These are phyloP conservation scores for Plectosphaerella plurivora DNA, from an alignment of 2,329 filamentous ascomycete genomes.

Conservation along the genomic window DNA sequence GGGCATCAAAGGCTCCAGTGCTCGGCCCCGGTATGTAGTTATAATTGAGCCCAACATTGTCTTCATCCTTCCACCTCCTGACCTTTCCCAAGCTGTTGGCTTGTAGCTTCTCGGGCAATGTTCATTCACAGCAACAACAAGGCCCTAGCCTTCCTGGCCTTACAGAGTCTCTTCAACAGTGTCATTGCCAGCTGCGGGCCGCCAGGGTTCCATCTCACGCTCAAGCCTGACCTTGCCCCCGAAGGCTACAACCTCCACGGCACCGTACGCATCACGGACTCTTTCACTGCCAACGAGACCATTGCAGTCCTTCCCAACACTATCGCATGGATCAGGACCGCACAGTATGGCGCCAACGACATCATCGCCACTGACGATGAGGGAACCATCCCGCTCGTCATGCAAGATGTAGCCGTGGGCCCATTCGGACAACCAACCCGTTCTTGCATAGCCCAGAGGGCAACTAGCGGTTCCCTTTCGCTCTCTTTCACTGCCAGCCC, in stretches of 20 bases:
- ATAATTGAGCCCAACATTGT: too few species aligned
- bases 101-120: too few species aligned
- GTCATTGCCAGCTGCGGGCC: neutral
- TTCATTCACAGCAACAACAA: too few species aligned
- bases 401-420: neutral
- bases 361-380: slow-evolving; percentile 1
- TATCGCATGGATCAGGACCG: neutral
- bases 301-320: neutral
- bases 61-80: too few species aligned
- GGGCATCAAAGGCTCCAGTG: too few species aligned
- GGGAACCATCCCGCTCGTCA: slow-evolving; percentile 5
- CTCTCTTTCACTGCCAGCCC: neutral
- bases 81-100: too few species aligned
- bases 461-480: slow-evolving; percentile 1
- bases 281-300: neutral
- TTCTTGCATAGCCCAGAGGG: neutral
- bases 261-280: neutral
- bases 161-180: neutral
- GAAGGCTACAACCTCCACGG: neutral
- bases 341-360: neutral
- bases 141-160: too few species aligned
- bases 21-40: too few species aligned
- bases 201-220: neutral
- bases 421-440: neutral
- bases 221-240: neutral